These are phyloP conservation scores for Cladorrhinum sp. DNA, from an alignment of 2,329 filamentous ascomycete genomes.

Conservation along the genomic window DNA sequence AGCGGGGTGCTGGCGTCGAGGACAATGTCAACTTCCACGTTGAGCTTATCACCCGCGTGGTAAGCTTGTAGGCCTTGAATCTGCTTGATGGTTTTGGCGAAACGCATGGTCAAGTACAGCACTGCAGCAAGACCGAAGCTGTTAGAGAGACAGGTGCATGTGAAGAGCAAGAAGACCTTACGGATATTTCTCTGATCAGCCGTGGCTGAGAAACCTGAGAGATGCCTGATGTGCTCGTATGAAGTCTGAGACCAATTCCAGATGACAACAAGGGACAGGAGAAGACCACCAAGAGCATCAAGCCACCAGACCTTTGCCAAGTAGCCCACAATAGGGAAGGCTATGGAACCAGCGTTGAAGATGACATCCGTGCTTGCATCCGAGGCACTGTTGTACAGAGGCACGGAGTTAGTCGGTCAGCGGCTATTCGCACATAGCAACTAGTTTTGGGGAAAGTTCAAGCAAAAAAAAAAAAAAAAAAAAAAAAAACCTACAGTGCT, in stretches of 20 bases:
- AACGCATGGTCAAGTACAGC: constrained; percentile 89
- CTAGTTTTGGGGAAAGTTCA: background rate
- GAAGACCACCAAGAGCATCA: constrained; percentile 72
- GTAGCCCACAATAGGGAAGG: constrained; percentile 68
- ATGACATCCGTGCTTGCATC: constrained; percentile 59
- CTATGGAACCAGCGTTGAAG: constrained; percentile 85
- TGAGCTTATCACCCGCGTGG: constrained; percentile 80
- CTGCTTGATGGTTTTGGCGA: constrained; percentile 80
- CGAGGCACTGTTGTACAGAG: constrained; percentile 24
- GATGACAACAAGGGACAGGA: constrained; percentile 77
- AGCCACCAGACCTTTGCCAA: constrained; percentile 80
- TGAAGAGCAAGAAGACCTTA: constrained; percentile 24
- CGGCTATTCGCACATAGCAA: background rate
- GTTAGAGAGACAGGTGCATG: background rate
- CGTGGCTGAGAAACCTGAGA: constrained; percentile 74
- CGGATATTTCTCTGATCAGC: constrained; percentile 77
- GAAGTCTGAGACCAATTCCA: constrained; percentile 74
- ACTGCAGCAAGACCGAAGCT: constrained; percentile 38
- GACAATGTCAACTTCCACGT: constrained; percentile 78
- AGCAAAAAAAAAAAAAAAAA: too few species aligned
- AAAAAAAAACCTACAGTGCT: constrained; percentile 61
- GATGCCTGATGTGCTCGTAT: constrained; percentile 72
- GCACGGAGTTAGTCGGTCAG: background rate
- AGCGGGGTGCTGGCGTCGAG: constrained; percentile 72
- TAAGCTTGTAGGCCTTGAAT: constrained; percentile 85